Evolutionary conservation across 305 asterid species (phyloP).

Genomic region (Rubia balearica): DNA sequence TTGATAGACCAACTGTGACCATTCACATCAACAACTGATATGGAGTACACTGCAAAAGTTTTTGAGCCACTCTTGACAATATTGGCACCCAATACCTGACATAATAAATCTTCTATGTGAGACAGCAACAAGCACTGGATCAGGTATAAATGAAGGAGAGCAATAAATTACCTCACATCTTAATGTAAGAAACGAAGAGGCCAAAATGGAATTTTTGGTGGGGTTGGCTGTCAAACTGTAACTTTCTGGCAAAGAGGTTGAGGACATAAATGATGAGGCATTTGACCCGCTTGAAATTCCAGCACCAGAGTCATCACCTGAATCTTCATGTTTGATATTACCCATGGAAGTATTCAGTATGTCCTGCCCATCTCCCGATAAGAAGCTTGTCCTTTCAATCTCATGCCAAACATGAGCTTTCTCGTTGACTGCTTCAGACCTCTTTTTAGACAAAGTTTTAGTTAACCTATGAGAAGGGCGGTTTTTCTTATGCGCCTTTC

Average conservation of each 20-base stretch:
- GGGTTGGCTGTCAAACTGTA: constrained; percentile 48
- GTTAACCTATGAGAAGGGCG: constrained; percentile 39
- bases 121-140: constrained; percentile 19
- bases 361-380: constrained; percentile 72
- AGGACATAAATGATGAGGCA: constrained; percentile 65
- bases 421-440: constrained; percentile 45
- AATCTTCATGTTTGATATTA: constrained; percentile 43
- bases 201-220: constrained; percentile 54
- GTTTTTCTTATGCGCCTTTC: constrained; percentile 41
- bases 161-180: constrained; percentile 73
- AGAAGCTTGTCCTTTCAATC: constrained; percentile 65
- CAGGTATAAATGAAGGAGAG: constrained; percentile 7
- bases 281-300: constrained; percentile 58
- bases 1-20: constrained; percentile 90
- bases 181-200: constrained; percentile 61
- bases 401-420: constrained; percentile 78
- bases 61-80: constrained; percentile 92
- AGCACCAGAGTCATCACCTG: constrained; percentile 75
- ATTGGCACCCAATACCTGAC: constrained; percentile 85
- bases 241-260: constrained; percentile 56
- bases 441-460: constrained; percentile 57
- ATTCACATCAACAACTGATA: constrained; percentile 78
- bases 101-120: constrained; percentile 23
- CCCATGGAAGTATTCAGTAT: constrained; percentile 40
- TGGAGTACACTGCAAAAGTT: constrained; percentile 77